Evolutionary conservation across 495 filamentous ascomycete genomes (phyloP).

Genomic region (Usnea hakonensis): DNA sequence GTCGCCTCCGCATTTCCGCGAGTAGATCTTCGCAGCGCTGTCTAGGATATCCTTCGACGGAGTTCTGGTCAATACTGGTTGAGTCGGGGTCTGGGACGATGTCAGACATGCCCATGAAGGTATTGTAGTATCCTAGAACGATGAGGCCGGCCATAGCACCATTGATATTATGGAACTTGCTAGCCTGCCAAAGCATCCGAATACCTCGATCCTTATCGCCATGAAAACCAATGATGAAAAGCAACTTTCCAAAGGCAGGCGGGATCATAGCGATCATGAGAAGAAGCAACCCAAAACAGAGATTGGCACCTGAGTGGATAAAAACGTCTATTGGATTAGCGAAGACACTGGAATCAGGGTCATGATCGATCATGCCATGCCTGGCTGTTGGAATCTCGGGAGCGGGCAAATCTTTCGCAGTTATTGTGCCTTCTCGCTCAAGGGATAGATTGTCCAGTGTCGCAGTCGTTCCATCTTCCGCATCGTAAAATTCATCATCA

Average conservation of each 20-base stretch:
- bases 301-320: constrained; percentile 75
- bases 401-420: constrained; percentile 12
- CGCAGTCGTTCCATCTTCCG: constrained; percentile 30
- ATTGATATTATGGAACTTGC: constrained; percentile 80
- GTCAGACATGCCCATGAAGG: constrained; percentile 74
- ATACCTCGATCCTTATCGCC: constrained; percentile 82
- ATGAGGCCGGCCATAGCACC: constrained; percentile 81
- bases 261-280: constrained; percentile 86
- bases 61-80: constrained; percentile 41
- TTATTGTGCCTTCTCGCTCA: constrained; percentile 14
- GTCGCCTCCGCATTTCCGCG: constrained; percentile 62
- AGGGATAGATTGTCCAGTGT: constrained; percentile 33
- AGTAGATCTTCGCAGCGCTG: constrained; percentile 62
- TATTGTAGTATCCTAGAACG: constrained; percentile 81
- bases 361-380: constrained; percentile 35
- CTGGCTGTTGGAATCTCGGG: constrained; percentile 22
- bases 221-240: constrained; percentile 84
- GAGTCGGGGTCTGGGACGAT: constrained; percentile 58
- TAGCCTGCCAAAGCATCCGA: constrained; percentile 84
- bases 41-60: constrained; percentile 63
- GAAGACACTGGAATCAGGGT: constrained; percentile 51
- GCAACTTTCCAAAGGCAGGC: constrained; percentile 73
- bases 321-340: constrained; percentile 71
- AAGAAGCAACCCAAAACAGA: constrained; percentile 82
- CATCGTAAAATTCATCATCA: constrained; percentile 40